Conservation (phyloP, 306 rosid species). For the Abrus precatorius region DNA sequence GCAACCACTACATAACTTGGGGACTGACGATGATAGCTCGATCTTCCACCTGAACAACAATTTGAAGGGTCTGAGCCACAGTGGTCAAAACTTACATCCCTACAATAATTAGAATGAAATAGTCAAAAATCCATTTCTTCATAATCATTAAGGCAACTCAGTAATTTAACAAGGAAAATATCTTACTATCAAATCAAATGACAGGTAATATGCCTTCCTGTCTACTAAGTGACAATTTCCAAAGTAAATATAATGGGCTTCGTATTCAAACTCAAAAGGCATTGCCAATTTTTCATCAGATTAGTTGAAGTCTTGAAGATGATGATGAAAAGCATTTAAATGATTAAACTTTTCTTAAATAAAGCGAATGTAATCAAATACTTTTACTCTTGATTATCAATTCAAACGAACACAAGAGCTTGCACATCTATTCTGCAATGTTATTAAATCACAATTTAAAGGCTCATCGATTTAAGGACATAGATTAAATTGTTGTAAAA, state of each 20-base stretch:
- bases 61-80: background rate
- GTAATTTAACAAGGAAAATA: background rate
- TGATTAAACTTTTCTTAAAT: background rate
- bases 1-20: no score
- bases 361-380: background rate
- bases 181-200: background rate
- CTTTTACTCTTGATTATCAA: background rate
- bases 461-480: background rate
- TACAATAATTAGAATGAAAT: background rate
- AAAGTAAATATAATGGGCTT: background rate
- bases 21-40: background rate
- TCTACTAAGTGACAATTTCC: background rate
- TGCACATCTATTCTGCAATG: background rate
- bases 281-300: background rate
- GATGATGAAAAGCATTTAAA: background rate
- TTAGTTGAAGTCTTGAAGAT: background rate
- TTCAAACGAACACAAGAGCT: background rate
- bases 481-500: slow-evolving; percentile 1
- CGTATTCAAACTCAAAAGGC: background rate
- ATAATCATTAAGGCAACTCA: background rate
- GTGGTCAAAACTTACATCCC: background rate
- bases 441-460: background rate
- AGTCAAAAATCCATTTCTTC: background rate
- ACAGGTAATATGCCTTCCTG: background rate
- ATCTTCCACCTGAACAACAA: background rate